Base-by-base conservation (phyloP, 208 protist genomes). In the Naegleria lovaniensis region DNA sequence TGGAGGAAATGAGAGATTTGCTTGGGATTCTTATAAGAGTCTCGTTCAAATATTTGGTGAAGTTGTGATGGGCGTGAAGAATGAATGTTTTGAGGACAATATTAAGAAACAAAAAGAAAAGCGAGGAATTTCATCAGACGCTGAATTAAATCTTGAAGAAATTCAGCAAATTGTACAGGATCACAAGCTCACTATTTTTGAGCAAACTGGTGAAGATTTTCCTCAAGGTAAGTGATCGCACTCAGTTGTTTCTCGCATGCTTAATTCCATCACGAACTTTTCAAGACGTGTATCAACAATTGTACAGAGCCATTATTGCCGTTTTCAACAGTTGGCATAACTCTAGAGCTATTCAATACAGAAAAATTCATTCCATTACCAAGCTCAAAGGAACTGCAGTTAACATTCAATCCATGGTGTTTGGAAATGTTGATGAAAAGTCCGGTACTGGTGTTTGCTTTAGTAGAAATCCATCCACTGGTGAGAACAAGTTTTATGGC, bases 331-430 rank as follows among this genome's bases (percentile, higher is more conserved):
- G 96, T 59, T 98, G 96, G 96, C 93, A 94, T 88, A 97, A 96
- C 92, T 92, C 92, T 6, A 95, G 97, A 91, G 97, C 97, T 40
- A 90, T 96, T 55, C 93, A 94, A 85, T 98, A 98, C 94, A 94
- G 97, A 92, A 93, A 93, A 83, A 89, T 98, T 83, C 96, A 98
- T 94, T 93, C 95, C 91, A 98, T 99, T 93, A 94, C 93, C 40
- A 96, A 95, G 39, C 92, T 96, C 51, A 93, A 96, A 90, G 97
- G 97, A 41, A 98, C 97, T 33, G 97, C 97, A 48, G 97, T 98
- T 43, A 98, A 97, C 91, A 96, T 98, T 67, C 96, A 98, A 93
- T 92, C 95, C 19, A 98, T 98, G 97, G 97, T 98, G 52, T 98
- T 97, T 94, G 97, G 97, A 48, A 98, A 98, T 95, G 93, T 96